Percentiles rank a stretch among this genome's conserved stretches.
Conservation (phyloP, 352 stramenopile species). For the Phytophthora lateralis region DNA sequence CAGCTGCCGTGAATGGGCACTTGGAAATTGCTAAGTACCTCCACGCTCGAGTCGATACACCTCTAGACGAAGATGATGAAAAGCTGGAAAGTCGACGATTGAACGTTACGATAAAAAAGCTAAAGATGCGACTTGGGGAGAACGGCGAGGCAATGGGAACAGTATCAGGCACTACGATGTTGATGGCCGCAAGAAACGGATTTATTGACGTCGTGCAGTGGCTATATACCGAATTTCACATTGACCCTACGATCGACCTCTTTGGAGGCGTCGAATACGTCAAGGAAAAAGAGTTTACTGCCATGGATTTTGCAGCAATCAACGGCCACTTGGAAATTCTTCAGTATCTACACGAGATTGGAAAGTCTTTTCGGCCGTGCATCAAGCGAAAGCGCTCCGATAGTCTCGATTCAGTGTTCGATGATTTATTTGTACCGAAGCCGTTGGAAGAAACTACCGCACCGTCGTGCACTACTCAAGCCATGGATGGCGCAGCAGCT, state of each 20-base stretch:
- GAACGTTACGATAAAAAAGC: neutral
- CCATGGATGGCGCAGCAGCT: neutral
- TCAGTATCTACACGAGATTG: conserved; percentile 9
- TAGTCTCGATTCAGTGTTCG: neutral
- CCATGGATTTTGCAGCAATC: conserved; percentile 7
- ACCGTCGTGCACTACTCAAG: neutral
- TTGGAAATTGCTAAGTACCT: neutral
- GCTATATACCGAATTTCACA: conserved; percentile 4
- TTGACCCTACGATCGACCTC: conserved; percentile 1
- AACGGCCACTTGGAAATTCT: conserved; percentile 11
- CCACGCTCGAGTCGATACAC: neutral
- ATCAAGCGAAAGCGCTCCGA: neutral
- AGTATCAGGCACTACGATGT: conserved; percentile 2
- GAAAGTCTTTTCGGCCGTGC: neutral
- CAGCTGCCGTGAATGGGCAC: neutral
- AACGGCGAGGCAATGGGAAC: neutral
- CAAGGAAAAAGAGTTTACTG: neutral
- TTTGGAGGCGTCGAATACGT: neutral
- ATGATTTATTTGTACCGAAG: neutral
- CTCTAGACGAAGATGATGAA: neutral
- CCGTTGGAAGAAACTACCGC: neutral
- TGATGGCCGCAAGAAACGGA: neutral
- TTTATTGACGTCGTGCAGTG: conserved; percentile 3
- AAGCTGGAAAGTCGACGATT: neutral
- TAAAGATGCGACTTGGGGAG: neutral